These are phyloP conservation scores for Magnusiomyces ingens DNA, from an alignment of 1,139 yeast species.

Conservation along the genomic window DNA sequence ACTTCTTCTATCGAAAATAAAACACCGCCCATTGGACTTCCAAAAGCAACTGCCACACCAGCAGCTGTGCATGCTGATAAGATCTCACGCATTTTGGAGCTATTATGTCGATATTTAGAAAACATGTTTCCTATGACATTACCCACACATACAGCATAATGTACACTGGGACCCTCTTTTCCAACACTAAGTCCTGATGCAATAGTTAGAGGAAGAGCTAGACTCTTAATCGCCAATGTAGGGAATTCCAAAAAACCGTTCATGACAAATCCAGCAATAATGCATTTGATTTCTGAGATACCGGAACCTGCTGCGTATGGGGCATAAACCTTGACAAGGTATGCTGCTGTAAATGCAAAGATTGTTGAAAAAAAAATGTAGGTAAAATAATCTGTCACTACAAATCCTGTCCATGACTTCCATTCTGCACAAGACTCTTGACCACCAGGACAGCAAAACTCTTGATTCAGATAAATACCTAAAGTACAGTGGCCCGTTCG, in stretches of 20 bases:
- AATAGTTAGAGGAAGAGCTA: conserved; percentile 81
- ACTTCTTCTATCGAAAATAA: conserved; percentile 80
- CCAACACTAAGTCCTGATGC: conserved; percentile 78
- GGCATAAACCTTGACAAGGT: conserved; percentile 62
- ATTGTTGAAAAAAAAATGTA: conserved; percentile 54
- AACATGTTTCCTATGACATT: conserved; percentile 55
- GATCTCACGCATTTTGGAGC: conserved; percentile 44
- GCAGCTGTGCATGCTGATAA: conserved; percentile 86
- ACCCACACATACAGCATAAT: conserved; percentile 79
- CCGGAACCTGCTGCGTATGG: conserved; percentile 97
- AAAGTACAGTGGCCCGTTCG: conserved; percentile 70
- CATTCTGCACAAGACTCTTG: conserved; percentile 37
- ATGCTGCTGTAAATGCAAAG: conserved; percentile 61
- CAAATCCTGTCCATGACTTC: conserved; percentile 32
- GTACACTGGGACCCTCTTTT: conserved; percentile 83
- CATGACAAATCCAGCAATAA: conserved; percentile 83
- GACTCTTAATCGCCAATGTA: conserved; percentile 67
- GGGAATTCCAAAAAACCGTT: conserved; percentile 68
- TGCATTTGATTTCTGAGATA: conserved; percentile 91
- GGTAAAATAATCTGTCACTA: conserved; percentile 46
- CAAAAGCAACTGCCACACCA: conserved; percentile 91
- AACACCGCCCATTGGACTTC: conserved; percentile 93
- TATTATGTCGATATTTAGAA: conserved; percentile 37
- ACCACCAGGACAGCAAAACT: conserved; percentile 78
- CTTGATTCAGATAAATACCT: conserved; percentile 62